These are phyloP conservation scores for Setaria viridis DNA, from an alignment of 202 grass and related monocot species.

Conservation along the genomic window DNA sequence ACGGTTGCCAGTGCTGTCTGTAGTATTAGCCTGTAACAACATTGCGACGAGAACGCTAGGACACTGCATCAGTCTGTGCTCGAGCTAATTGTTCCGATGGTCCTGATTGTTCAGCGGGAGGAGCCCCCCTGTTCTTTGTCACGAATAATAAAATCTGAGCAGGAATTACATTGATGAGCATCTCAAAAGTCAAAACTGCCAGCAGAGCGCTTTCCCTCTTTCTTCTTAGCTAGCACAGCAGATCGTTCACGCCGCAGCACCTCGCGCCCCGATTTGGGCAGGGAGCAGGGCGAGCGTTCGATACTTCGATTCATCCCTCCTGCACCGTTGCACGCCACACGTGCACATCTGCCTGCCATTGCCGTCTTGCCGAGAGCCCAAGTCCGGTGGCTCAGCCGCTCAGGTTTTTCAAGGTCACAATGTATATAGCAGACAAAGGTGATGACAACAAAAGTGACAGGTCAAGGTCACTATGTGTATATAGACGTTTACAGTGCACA, in stretches of 20 bases:
- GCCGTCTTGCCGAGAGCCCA: no score
- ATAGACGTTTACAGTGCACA: no score
- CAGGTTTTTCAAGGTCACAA: no score
- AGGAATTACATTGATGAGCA: neutral
- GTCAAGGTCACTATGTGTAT: no score
- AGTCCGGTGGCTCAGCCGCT: no score
- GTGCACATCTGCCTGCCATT: no score
- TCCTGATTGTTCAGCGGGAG: neutral
- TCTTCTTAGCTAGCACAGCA: neutral
- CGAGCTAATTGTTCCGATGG: constrained; percentile 24
- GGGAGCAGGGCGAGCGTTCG: neutral
- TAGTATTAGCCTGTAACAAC: neutral
- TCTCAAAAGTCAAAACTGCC: neutral
- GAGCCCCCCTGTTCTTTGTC: neutral
- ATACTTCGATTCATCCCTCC: neutral
- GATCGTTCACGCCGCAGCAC: neutral
- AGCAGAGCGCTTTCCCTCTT: no score
- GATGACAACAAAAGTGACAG: no score
- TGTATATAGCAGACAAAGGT: no score
- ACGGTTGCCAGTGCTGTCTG: neutral
- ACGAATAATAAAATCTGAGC: constrained; percentile 43
- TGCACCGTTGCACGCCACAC: no score
- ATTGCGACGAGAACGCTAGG: no score
- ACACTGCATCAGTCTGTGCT: neutral
- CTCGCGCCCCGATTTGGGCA: no score